phyloP scores from a whole-genome alignment of 352 stramenopile species.

The Phytophthora ramorum region DNA sequence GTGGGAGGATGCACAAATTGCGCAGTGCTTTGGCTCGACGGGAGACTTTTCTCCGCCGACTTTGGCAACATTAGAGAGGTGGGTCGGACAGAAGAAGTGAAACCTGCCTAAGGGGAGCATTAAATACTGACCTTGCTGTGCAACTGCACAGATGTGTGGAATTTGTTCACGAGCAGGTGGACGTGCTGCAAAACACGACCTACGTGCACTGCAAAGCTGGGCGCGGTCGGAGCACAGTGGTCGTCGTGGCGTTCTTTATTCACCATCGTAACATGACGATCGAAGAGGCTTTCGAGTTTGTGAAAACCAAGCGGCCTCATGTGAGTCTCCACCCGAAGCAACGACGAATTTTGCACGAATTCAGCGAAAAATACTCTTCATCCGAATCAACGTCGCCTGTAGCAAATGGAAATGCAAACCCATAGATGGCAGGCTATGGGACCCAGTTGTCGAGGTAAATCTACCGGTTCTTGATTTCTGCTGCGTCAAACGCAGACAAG shows the following conservation, averaged over 20 bases:
- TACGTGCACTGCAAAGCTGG: constrained; percentile 89
- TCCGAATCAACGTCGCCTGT: constrained; percentile 1
- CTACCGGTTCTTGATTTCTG: constrained; percentile 11
- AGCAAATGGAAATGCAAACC: not conserved
- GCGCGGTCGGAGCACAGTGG: constrained; percentile 73
- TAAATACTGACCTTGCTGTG: not conserved
- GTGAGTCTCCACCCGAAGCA: constrained; percentile 75
- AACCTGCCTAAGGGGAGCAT: not conserved
- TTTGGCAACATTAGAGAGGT: constrained; percentile 66
- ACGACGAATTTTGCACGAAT: constrained; percentile 52
- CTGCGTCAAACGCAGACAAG: constrained; percentile 19
- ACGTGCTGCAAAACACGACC: constrained; percentile 53
- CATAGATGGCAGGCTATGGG: constrained; percentile 6
- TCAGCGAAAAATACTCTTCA: constrained; percentile 28
- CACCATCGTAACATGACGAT: constrained; percentile 62
- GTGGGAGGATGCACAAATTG: constrained; percentile 53
- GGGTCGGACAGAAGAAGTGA: constrained; percentile 1
- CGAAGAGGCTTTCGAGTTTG: constrained; percentile 59
- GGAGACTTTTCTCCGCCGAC: constrained; percentile 73
- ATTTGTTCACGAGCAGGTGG: constrained; percentile 72
- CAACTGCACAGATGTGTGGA: constrained; percentile 49
- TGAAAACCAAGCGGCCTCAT: constrained; percentile 64
- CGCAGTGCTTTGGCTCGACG: constrained; percentile 72
- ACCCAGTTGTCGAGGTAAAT: constrained; percentile 7
- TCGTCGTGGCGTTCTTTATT: constrained; percentile 79